phyloP scores from a whole-genome alignment of 345 rosid species.

The Hibiscus tridactylites region DNA sequence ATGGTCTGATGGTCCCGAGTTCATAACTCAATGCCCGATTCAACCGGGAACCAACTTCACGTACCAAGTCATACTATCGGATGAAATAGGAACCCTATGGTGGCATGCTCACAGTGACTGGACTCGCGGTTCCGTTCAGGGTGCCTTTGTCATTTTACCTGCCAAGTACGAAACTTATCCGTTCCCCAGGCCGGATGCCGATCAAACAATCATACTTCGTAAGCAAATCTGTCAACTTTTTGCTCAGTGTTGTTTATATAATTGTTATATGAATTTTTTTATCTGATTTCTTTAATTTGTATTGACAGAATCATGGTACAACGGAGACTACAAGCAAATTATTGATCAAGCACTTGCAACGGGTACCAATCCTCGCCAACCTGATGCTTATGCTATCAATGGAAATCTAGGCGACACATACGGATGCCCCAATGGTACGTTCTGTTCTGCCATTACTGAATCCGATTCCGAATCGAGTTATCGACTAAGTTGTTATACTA shows the following conservation, averaged over 20 bases:
- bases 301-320: constrained; percentile 2
- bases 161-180: constrained; percentile 18
- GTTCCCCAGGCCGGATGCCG: constrained; percentile 21
- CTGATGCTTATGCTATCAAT: constrained; percentile 19
- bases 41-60: constrained; percentile 30
- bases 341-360: constrained; percentile 1
- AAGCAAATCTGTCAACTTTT: not conserved
- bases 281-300: not conserved
- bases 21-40: constrained; percentile 43
- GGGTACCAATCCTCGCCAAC: constrained; percentile 7
- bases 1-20: constrained; percentile 49
- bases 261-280: not conserved
- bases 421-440: constrained; percentile 18
- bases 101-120: constrained; percentile 58
- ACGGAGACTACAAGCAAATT: constrained; percentile 9
- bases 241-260: not conserved
- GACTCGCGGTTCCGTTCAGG: constrained; percentile 38
- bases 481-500: too few species aligned
- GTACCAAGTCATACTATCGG: constrained; percentile 20
- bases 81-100: constrained; percentile 46
- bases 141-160: constrained; percentile 26
- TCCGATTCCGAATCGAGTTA: too few species aligned
- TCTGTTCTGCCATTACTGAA: not conserved
- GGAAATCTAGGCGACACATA: constrained; percentile 27
- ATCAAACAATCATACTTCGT: constrained; percentile 24